Evolutionary conservation across 495 filamentous ascomycete species (phyloP), one percentile per base, ranked within the genome.

Genomic region (Jackrogersella multiformis): DNA sequence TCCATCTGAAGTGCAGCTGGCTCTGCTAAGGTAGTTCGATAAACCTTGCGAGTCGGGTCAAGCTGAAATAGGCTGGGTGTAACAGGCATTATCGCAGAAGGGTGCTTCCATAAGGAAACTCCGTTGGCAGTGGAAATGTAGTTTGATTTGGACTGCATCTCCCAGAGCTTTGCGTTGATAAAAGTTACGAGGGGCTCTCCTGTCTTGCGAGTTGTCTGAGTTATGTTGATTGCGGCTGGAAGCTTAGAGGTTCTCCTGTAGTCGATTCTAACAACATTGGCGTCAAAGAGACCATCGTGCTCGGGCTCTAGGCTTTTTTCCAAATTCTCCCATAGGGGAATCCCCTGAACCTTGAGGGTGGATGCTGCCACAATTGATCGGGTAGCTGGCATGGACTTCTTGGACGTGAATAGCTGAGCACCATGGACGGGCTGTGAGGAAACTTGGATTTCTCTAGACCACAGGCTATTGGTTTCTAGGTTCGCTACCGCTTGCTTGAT

Each of bases 131-230:
- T 0, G n/a, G 38, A 24, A 35, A n/a, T 6, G 28, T 57, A 10
- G n/a, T 10, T 32, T 20, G 9, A 26, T 16, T 51, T 30, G 9
- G 34, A 9, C 13, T 38, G 41, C 10, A 28, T 51, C 4, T 63
- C 53, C 80, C 80, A 82, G 16, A 81, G 78, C 8, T 44, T 54
- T 4, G 59, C 62, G 21, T 77, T 81, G 13, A 56, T 68, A 36
- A 78, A 58, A 5, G 13, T 44, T 8, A 65, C 60, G 16, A 77
- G 42, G 9, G 72, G 52, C 38, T 75, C 72, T 36, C 41, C 56
- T 12, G 56, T 58, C 18, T 65, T 42, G 8, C 74, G 70, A 57
- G 69, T 41, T 48, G 48, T 70, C 23, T 65, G 61, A 2, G 35
- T 44, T 58, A 73, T 69, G 39, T 39, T 45, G 26, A 69, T 34